Base-by-base conservation (phyloP, 345 rosid species). In the Garcia nutans region DNA sequence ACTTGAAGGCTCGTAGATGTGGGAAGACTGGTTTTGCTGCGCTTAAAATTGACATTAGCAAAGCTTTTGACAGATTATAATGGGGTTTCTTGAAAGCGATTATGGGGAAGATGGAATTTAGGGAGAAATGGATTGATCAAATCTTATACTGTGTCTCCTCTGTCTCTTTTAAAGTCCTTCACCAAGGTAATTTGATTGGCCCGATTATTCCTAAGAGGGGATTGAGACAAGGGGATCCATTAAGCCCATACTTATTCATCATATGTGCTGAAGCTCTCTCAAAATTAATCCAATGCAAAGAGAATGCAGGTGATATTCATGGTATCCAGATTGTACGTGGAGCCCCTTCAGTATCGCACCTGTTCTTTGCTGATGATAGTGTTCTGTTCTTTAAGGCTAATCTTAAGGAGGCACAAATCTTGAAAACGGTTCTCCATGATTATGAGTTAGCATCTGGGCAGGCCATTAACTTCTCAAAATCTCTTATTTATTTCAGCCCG, bases 391-490 rank as follows among this genome's bases (percentile, higher is more conserved):
- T 19, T 7, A 56, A 20, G 19, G 60, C 60, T 56, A 56, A 2
- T 20, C 1, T 56, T 12, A 3, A 2, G 2, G 60, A 56, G 19
- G n/a, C 22, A 2, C n/a, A 7, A 19, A 20, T 19, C 2, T 1
- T 56, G 1, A 7, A 56, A 19, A 2, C 16, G 1, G 3, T 56
- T 7, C n/a, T 56, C 8, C 2, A 3, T 1, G 63, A 58, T 3
- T 22, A 58, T 58, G 63, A 4, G 22, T 6, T n/a, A 1, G 63
- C 24, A 20, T 58, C 63, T 54, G 67, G 58, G 56, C 65, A 55
- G 6, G 23, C 61, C 19, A 37, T 75, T 31, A 22, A 63, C 33
- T 73, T 74, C 70, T 57, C 66, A 72, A 26, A 50, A 2, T 8
- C 71, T 55, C 37, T 49, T 55, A 54, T 50, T 70, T 71, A 17